phyloP scores from a whole-genome alignment of 805 yeast genomes.

The Maudiozyma bulderi region DNA sequence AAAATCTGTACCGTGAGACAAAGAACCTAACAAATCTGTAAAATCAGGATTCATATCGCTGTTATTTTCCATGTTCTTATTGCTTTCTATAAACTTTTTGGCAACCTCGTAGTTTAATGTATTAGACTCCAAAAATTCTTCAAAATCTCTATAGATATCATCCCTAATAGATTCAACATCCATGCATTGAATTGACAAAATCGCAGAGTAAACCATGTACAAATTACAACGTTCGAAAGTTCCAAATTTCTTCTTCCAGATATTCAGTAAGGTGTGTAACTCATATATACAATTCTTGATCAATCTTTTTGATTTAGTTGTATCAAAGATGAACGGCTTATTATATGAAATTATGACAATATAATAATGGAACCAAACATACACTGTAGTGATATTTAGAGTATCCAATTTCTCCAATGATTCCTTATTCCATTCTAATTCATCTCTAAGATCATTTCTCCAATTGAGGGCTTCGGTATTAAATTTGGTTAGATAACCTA shows the following conservation, averaged over 20 bases:
- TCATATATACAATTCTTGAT: constrained; percentile 22
- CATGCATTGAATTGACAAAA: constrained; percentile 23
- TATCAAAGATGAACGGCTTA: constrained; percentile 39
- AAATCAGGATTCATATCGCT: constrained; percentile 13
- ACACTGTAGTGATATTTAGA: constrained; percentile 40
- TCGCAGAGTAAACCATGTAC: constrained; percentile 23
- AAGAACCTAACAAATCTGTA: constrained; percentile 19
- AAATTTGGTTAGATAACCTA: constrained; percentile 31
- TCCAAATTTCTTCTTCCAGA: constrained; percentile 14
- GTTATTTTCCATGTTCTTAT: constrained; percentile 5
- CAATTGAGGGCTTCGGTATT: constrained; percentile 39
- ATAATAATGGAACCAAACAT: constrained; percentile 44
- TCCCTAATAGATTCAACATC: constrained; percentile 15
- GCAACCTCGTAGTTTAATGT: constrained; percentile 22
- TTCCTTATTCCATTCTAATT: constrained; percentile 36
- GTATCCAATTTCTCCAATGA: constrained; percentile 29
- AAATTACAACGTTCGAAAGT: constrained; percentile 19
- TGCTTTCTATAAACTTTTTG: constrained; percentile 18
- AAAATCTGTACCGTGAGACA: constrained; percentile 24
- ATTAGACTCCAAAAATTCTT: constrained; percentile 14
- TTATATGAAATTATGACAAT: constrained; percentile 46
- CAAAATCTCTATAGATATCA: constrained; percentile 9
- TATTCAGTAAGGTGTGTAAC: constrained; percentile 10
- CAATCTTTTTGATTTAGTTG: constrained; percentile 12
- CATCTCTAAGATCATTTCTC: constrained; percentile 37